Base-by-base conservation (phyloP, 106 monocot species). In the Dendrobium huoshanense region DNA sequence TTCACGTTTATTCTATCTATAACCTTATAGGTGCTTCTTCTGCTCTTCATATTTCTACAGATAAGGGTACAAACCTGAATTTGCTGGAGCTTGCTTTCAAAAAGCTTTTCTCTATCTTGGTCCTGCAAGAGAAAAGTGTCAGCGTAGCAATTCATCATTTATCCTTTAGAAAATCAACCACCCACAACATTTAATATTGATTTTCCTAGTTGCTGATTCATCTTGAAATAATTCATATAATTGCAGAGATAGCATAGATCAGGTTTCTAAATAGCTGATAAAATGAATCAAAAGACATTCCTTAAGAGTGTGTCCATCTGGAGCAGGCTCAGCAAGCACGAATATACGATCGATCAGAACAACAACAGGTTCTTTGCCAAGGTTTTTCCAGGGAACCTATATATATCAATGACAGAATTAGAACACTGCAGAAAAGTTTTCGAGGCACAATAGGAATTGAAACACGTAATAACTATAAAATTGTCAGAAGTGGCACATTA, bases 321-420 rank as follows among this genome's bases (percentile, higher is more conserved):
- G 90, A 79, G 83, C 85, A 79, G 98, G 98, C 80, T 91, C 91
- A 78, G 98, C 98, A 83, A 98, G 92, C 88, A 98, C 42, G 83
- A 92, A 98, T 9, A 98, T 86, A 77, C 95, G 94, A 73, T 98
- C 98, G 79, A 98, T 95, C 54, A 95, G 85, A 77, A 98, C 94
- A 65, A 98, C 78, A 42, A 98, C 98, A 81, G 98, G 98, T 49
- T 98, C 95, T 85, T 98, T 98, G 37, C 98, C 98, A 45, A 98
- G 92, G 77, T 92, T 89, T 81, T 98, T 98, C 98, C 98, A 98
- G 70, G 98, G 98, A 81, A 98, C 94, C 98, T 98, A 75, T 42
- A 83, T 25, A 24, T 49, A 49, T n/a, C 3, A 76, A 76, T 24
- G 18, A 75, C 43, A 76, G 20, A 47, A 49, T 76, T 76, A 48